Evolutionary conservation across 2,329 filamentous ascomycete species (phyloP), one percentile per base, ranked within the genome.

Genomic region (Fusarium kyushuense): DNA sequence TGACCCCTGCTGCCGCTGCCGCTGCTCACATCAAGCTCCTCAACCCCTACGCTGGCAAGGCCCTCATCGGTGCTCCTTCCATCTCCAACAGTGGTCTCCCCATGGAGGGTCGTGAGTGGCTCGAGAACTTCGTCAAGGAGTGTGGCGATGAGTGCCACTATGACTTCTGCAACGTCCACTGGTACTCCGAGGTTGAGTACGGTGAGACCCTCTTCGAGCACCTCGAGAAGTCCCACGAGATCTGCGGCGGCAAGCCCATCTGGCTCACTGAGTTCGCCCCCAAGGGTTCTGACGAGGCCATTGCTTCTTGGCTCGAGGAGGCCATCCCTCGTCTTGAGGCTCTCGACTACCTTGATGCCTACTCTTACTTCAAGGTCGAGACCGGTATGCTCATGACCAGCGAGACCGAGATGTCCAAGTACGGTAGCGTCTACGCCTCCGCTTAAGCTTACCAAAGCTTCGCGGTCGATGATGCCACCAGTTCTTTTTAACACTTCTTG

Each of bases 181-280:
- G 88, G 87, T 91, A 91, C 79, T 84, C 84, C 48, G 77, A 77
- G 40, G 79, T 83, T 17, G 74, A 81, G 53, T 82, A 82, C 58
- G 75, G 79, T 27, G 76, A 83, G 41, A 81, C 79, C 63, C 88
- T 91, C 78, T 85, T 89, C 69, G 62, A 75, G 38, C 87, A 90
- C 76, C 74, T 90, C 56, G 67, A 80, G 63, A 63, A 81, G 30
- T 84, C 85, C 63, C 70, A 84, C 74, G 57, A 78, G 38, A 73
- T 78, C 63, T 87, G 85, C 25, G 66, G 54, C 75, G 73, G 78
- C 42, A 79, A 77, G 80, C 81, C 82, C 45, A 78, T 91, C 76
- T 90, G 86, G 85, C 79, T 91, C 57, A 90, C 87, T 57, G 89
- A 91, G 82, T 91, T 90, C 69, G 88, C 84, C 25, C 83, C 86